A percentile compares a stretch with the other conserved stretches of the same genome.
phyloP scores from a whole-genome alignment of 495 filamentous ascomycete species.

The Hypoxylon trugodes region DNA sequence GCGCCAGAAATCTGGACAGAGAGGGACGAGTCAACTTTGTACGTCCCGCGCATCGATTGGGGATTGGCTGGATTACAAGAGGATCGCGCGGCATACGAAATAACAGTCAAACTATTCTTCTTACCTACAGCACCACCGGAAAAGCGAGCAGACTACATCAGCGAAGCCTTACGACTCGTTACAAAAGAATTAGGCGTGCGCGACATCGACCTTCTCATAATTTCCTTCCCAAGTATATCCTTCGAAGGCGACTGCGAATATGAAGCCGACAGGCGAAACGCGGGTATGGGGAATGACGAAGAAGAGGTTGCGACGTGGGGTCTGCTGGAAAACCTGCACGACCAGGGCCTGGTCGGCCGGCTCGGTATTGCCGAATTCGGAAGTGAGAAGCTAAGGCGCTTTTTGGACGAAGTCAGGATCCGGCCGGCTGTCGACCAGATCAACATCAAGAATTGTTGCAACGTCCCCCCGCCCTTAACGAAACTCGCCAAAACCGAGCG shows the following conservation, averaged over 20 bases:
- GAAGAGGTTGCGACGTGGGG: slow-evolving; percentile 72
- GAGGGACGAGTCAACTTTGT: slow-evolving; percentile 65
- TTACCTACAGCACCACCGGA: slow-evolving; percentile 71
- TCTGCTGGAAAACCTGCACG: slow-evolving; percentile 77
- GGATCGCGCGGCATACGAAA: slow-evolving; percentile 83
- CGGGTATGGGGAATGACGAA: slow-evolving; percentile 67
- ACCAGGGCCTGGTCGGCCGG: slow-evolving; percentile 71
- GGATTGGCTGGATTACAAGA: slow-evolving; percentile 74
- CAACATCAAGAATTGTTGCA: slow-evolving; percentile 95
- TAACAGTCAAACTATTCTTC: slow-evolving; percentile 94
- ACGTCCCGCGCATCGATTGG: slow-evolving; percentile 81
- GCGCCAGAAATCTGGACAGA: slow-evolving; percentile 69
- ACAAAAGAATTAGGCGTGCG: slow-evolving; percentile 76
- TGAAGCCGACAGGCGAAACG: slow-evolving; percentile 70
- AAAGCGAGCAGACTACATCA: slow-evolving; percentile 69
- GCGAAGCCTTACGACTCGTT: slow-evolving; percentile 81
- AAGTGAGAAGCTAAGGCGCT: slow-evolving; percentile 73
- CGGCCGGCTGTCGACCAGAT: slow-evolving; percentile 93
- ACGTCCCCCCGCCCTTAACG: slow-evolving; percentile 88
- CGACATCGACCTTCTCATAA: slow-evolving; percentile 86
- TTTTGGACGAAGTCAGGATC: slow-evolving; percentile 66
- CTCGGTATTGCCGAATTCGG: slow-evolving; percentile 93
- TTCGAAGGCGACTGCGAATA: slow-evolving; percentile 94
- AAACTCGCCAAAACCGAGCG: slow-evolving; percentile 82
- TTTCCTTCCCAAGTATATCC: slow-evolving; percentile 90